These are phyloP conservation scores for Nitzschia sp. DNA, from an alignment of 108 stramenopile genomes.

Conservation along the genomic window DNA sequence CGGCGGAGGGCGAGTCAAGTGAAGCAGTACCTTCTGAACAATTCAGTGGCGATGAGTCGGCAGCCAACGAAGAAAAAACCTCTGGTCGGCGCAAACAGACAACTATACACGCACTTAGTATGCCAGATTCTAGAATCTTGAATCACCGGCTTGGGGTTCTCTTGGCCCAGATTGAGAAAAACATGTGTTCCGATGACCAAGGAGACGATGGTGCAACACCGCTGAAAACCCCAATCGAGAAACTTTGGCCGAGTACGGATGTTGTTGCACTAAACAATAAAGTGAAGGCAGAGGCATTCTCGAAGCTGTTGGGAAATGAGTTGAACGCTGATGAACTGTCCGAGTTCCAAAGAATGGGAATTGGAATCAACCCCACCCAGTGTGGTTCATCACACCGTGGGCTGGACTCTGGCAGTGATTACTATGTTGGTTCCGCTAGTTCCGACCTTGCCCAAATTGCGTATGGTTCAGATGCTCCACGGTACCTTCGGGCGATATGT, in stretches of 20 bases:
- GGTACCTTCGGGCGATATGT: constrained; percentile 69
- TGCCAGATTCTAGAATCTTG: constrained; percentile 71
- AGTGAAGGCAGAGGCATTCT: constrained; percentile 12
- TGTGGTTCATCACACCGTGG: constrained; percentile 61
- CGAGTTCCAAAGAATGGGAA: constrained; percentile 30
- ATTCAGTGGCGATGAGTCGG: constrained; percentile 1
- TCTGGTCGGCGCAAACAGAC: constrained; percentile 17
- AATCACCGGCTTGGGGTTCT: constrained; percentile 55
- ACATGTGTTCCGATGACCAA: constrained; percentile 7
- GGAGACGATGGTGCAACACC: not conserved
- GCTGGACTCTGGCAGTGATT: constrained; percentile 69
- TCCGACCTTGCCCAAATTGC: constrained; percentile 62
- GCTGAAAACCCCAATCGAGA: not conserved
- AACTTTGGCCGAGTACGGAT: constrained; percentile 26
- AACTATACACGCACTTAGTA: constrained; percentile 38
- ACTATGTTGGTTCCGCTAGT: constrained; percentile 66
- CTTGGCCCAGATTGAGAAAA: constrained; percentile 48
- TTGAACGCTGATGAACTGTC: not conserved
- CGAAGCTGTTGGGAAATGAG: constrained; percentile 5
- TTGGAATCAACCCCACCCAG: constrained; percentile 49
- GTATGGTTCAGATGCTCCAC: constrained; percentile 71
- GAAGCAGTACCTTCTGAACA: not conserved
- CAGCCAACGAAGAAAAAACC: constrained; percentile 2
- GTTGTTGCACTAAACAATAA: constrained; percentile 23
- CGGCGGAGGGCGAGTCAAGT: not conserved